Evolutionary conservation across 2,329 filamentous ascomycete genomes (phyloP).

Genomic region (Colletotrichum sp.): DNA sequence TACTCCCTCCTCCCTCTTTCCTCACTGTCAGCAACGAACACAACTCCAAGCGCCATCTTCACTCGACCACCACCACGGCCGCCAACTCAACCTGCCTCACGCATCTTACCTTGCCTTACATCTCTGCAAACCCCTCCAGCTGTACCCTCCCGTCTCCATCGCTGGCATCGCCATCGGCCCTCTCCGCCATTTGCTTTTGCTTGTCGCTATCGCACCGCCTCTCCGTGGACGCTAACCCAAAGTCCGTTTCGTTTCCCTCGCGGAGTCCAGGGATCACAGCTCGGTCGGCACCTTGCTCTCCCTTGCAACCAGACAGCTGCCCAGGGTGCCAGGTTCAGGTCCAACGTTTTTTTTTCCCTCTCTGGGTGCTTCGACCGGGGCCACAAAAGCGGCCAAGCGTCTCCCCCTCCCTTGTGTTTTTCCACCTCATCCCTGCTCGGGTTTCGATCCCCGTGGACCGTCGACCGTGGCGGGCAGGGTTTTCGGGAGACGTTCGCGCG

Average conservation of each 20-base stretch:
- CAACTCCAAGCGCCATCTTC: neutral
- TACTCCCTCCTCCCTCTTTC: neutral
- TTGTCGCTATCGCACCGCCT: neutral
- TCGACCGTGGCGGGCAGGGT: slow-evolving; percentile 7
- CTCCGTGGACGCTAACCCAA: neutral
- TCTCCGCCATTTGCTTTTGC: neutral
- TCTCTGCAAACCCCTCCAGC: neutral
- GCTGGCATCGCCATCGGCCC: neutral
- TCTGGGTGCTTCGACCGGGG: neutral
- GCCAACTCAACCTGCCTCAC: neutral
- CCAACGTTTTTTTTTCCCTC: neutral
- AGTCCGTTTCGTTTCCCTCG: slow-evolving; percentile 14
- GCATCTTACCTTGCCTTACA: neutral
- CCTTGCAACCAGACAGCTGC: neutral
- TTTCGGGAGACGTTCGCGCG: neutral
- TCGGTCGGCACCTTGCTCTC: neutral
- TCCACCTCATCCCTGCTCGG: slow-evolving; percentile 7
- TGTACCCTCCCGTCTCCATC: neutral
- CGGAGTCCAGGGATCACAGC: slow-evolving; percentile 1
- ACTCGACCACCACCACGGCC: neutral
- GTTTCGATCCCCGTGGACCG: slow-evolving; percentile 9
- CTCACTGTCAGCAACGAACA: neutral
- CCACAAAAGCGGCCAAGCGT: slow-evolving; percentile 2
- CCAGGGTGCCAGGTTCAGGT: neutral
- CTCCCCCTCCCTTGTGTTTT: neutral